Conservation (phyloP, 345 rosid species). For the Pistacia atlantica region DNA sequence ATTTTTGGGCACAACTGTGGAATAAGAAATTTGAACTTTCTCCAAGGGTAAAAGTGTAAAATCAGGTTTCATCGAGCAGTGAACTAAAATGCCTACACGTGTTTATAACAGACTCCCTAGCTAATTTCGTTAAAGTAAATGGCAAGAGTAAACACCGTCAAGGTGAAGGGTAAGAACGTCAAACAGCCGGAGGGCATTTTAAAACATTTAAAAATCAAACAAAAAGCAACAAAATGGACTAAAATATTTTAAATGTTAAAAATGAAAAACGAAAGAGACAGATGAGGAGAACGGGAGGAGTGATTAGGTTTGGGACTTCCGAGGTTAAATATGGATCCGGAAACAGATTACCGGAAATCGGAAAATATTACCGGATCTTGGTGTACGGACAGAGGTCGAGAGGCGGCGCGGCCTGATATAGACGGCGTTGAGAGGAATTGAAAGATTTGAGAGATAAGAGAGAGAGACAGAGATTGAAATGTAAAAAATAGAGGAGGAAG, state of each 20-base stretch:
- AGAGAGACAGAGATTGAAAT: background rate
- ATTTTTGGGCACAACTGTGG: conserved; percentile 33
- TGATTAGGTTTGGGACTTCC: background rate
- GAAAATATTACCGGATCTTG: conserved; percentile 9
- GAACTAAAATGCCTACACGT: conserved; percentile 21
- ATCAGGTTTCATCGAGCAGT: conserved; percentile 4
- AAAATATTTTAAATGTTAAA: background rate
- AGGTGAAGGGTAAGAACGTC: conserved; percentile 2
- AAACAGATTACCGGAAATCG: background rate
- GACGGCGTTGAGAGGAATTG: conserved; percentile 5
- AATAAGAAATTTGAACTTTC: background rate
- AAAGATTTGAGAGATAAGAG: background rate
- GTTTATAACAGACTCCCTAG: no score
- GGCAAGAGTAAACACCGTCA: conserved; percentile 11
- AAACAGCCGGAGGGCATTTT: background rate
- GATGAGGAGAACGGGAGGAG: background rate
- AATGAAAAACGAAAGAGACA: background rate
- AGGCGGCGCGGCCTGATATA: background rate
- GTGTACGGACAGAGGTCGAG: background rate
- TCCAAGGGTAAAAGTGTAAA: conserved; percentile 21
- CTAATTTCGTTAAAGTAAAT: background rate
- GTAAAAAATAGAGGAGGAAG: background rate
- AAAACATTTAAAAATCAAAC: background rate
- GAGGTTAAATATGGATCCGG: conserved; percentile 19
- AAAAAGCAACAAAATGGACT: background rate